A percentile compares a stretch with the other conserved stretches of the same genome.
phyloP scores from a whole-genome alignment of 805 yeast species.

The Suhomyces pyralidae region DNA sequence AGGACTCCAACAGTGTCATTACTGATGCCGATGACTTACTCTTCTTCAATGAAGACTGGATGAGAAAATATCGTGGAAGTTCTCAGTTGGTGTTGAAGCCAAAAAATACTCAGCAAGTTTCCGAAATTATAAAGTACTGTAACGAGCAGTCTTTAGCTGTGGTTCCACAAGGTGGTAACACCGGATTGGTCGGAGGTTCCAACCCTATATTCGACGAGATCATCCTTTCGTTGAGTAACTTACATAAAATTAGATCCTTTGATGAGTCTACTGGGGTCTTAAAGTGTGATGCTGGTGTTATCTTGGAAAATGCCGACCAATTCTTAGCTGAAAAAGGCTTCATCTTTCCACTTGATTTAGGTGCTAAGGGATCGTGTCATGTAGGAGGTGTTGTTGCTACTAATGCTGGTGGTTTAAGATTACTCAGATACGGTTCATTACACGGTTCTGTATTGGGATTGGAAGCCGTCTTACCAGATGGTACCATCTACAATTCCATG shows the following conservation, averaged over 20 bases:
- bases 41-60: slow-evolving; percentile 86
- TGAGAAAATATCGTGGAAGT: slow-evolving; percentile 90
- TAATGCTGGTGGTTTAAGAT: slow-evolving; percentile 92
- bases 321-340: slow-evolving; percentile 77
- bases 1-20: slow-evolving; percentile 46
- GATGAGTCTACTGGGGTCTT: slow-evolving; percentile 81
- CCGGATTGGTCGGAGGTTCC: slow-evolving; percentile 94
- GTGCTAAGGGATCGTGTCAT: slow-evolving; percentile 96
- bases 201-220: slow-evolving; percentile 91
- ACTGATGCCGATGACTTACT: slow-evolving; percentile 62
- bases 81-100: slow-evolving; percentile 81
- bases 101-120: slow-evolving; percentile 71
- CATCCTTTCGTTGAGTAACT: slow-evolving; percentile 60
- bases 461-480: slow-evolving; percentile 91
- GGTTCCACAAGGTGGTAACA: slow-evolving; percentile 97
- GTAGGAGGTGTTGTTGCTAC: slow-evolving; percentile 95
- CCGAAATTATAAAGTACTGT: slow-evolving; percentile 75
- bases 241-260: slow-evolving; percentile 79
- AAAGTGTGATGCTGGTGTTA: slow-evolving; percentile 87
- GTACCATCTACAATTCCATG: slow-evolving; percentile 75
- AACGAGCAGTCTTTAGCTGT: slow-evolving; percentile 74
- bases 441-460: slow-evolving; percentile 91
- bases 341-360: slow-evolving; percentile 89
- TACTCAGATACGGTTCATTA: slow-evolving; percentile 83
- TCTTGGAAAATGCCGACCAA: slow-evolving; percentile 80